Percentiles rank a stretch among this genome's conserved stretches.
phyloP scores from a whole-genome alignment of 345 rosid species.

The Euphorbia peplus region DNA sequence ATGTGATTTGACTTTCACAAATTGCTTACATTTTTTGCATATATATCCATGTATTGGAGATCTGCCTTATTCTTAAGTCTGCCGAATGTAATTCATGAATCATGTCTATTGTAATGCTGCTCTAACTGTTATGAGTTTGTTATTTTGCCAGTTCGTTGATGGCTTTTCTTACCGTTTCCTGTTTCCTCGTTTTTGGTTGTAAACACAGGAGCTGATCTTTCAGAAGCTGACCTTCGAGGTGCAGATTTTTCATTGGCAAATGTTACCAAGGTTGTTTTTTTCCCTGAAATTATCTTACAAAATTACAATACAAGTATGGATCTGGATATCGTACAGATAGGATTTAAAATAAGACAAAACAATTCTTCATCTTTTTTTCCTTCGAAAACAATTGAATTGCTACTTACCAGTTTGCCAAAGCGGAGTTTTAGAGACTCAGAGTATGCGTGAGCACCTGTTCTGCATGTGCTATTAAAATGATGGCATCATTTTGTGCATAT shows the following conservation, averaged over 20 bases:
- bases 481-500: background rate
- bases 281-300: background rate
- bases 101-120: background rate
- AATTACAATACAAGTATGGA: background rate
- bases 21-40: background rate
- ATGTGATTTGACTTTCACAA: background rate
- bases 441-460: background rate
- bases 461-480: background rate
- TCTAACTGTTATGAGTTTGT: background rate
- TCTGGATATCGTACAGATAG: background rate
- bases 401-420: background rate
- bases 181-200: background rate
- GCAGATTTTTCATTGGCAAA: constrained; percentile 91
- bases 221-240: constrained; percentile 83
- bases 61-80: background rate
- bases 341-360: background rate
- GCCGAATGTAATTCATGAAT: background rate
- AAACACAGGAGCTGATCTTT: constrained; percentile 79
- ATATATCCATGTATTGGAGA: background rate
- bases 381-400: background rate
- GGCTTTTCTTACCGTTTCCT: background rate
- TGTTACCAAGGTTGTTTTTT: constrained; percentile 61
- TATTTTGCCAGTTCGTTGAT: background rate
- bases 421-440: background rate
- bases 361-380: no score